These are phyloP conservation scores for Hypocreales sp. DNA, from an alignment of 2,329 filamentous ascomycete species.

Conservation along the genomic window DNA sequence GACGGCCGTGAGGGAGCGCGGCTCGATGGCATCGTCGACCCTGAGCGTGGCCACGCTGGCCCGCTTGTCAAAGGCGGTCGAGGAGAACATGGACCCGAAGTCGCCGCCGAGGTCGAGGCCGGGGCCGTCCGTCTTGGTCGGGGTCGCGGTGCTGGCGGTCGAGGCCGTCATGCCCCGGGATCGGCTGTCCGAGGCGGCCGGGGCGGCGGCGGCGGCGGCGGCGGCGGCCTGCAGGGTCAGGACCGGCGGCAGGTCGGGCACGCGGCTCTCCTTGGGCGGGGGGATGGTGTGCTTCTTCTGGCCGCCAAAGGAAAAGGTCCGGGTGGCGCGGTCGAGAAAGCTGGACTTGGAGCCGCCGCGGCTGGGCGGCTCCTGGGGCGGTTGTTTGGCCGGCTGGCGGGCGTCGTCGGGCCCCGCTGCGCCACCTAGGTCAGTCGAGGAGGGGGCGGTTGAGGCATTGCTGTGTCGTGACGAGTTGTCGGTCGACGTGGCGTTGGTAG, in stretches of 20 bases:
- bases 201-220: constrained; percentile 4
- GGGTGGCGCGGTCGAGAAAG: constrained; percentile 39
- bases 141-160: constrained; percentile 36
- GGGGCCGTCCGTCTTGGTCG: constrained; percentile 26
- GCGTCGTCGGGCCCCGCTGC: constrained; percentile 12
- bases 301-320: constrained; percentile 44
- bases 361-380: constrained; percentile 20
- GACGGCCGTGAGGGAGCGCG: constrained; percentile 29
- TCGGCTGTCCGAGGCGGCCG: constrained; percentile 14
- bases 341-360: constrained; percentile 31
- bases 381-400: constrained; percentile 15
- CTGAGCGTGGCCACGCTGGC: constrained; percentile 32
- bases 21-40: constrained; percentile 20
- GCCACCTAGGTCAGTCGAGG: constrained; percentile 28
- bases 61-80: constrained; percentile 38
- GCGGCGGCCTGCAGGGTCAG: constrained; percentile 16
- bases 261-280: constrained; percentile 12
- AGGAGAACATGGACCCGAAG: constrained; percentile 41
- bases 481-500: constrained; percentile 41
- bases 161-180: constrained; percentile 37
- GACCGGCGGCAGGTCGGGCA: constrained; percentile 22
- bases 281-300: constrained; percentile 30
- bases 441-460: constrained; percentile 45
- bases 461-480: constrained; percentile 48
- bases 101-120: constrained; percentile 40